phyloP scores from a whole-genome alignment of 2,329 filamentous ascomycete species.

The Aspergillus viridinutans region DNA sequence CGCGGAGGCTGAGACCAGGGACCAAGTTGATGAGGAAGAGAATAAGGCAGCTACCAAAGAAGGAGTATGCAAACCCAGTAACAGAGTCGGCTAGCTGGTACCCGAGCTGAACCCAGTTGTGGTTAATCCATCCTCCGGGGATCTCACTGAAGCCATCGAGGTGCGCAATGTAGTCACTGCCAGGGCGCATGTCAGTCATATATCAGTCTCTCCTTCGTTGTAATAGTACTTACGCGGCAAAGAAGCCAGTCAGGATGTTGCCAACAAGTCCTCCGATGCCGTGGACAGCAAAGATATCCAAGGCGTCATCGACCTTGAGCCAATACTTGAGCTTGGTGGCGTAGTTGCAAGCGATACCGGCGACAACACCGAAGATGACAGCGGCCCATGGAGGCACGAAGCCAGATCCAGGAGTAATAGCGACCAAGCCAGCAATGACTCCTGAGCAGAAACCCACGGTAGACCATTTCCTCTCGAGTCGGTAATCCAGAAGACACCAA shows the following conservation, averaged over 20 bases:
- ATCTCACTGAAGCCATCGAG: conserved; percentile 69
- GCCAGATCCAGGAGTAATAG: conserved; percentile 83
- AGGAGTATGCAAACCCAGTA: conserved; percentile 72
- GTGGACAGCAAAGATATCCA: conserved; percentile 86
- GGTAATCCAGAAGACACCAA: conserved; percentile 85
- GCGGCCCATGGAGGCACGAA: conserved; percentile 83
- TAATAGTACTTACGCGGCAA: conserved; percentile 59
- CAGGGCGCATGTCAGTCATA: conserved; percentile 9
- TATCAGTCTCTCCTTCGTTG: background rate
- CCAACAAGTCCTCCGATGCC: conserved; percentile 73
- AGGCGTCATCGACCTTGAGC: conserved; percentile 73
- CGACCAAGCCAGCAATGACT: conserved; percentile 79
- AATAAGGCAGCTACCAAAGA: conserved; percentile 71
- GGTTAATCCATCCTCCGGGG: conserved; percentile 75
- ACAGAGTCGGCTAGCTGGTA: conserved; percentile 82
- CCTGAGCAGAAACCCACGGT: conserved; percentile 92
- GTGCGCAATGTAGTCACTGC: conserved; percentile 70
- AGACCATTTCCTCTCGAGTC: conserved; percentile 85
- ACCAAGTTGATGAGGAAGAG: conserved; percentile 76
- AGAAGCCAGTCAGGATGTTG: conserved; percentile 75
- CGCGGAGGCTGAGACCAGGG: conserved; percentile 70
- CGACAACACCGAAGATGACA: conserved; percentile 71
- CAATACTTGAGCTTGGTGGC: conserved; percentile 88
- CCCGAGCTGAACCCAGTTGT: conserved; percentile 75
- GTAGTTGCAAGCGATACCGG: conserved; percentile 77